A percentile compares a stretch with the other conserved stretches of the same genome.
Evolutionary conservation across 257 asterid species (phyloP).

Genomic region (Apocynum venetum): DNA sequence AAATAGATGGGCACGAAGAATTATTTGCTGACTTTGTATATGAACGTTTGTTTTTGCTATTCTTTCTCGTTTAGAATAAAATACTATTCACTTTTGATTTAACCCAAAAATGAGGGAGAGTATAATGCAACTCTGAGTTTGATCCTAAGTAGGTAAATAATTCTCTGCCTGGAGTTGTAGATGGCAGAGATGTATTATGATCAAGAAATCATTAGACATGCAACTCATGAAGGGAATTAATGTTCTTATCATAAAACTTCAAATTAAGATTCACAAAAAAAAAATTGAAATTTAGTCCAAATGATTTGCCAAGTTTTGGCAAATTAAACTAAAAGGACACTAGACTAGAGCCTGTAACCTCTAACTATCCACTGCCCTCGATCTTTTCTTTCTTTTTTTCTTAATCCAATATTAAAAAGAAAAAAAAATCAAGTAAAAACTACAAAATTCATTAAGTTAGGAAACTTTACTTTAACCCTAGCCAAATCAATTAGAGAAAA

Average conservation of each 20-base stretch:
- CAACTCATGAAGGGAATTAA: background rate
- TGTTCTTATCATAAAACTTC: background rate
- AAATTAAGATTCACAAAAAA: background rate
- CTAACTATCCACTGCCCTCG: slow-evolving; percentile 11
- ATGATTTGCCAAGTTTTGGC: slow-evolving; percentile 34
- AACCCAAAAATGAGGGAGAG: too few species aligned
- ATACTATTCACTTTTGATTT: too few species aligned
- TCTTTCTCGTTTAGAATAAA: too few species aligned
- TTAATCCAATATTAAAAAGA: background rate
- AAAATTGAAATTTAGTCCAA: slow-evolving; percentile 23
- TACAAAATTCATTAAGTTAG: slow-evolving; percentile 48
- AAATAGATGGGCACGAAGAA: too few species aligned
- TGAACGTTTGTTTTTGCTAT: too few species aligned
- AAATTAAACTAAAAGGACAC: slow-evolving; percentile 31
- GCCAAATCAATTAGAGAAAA: slow-evolving; percentile 17
- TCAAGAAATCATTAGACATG: background rate
- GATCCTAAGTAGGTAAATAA: too few species aligned
- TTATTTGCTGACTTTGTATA: too few species aligned
- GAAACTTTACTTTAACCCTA: slow-evolving; percentile 31
- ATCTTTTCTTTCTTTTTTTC: background rate
- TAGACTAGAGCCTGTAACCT: slow-evolving; percentile 28
- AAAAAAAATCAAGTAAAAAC: slow-evolving; percentile 13
- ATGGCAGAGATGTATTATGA: too few species aligned
- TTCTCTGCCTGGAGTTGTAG: too few species aligned
- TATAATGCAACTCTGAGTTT: too few species aligned